Evolutionary conservation across 192 early-diverging fungal species (phyloP).

Genomic region (Umbelopsis ramanniana): DNA sequence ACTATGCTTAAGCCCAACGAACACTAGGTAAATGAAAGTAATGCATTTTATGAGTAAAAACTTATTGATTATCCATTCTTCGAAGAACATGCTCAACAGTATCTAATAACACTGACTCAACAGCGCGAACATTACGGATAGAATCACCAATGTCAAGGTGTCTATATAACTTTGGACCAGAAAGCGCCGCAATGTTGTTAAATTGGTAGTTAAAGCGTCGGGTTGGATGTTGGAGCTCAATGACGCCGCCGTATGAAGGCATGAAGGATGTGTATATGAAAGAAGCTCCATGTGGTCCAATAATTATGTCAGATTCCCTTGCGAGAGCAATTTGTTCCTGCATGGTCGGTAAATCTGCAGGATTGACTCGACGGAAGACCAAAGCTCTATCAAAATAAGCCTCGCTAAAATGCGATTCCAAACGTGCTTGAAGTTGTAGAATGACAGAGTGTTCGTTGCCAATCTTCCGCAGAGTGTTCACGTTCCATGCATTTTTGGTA

Average conservation of each 20-base stretch:
- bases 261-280: slow-evolving; percentile 20
- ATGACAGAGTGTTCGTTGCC: slow-evolving; percentile 14
- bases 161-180: slow-evolving; percentile 9
- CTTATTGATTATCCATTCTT: slow-evolving; percentile 7
- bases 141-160: neutral
- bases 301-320: slow-evolving; percentile 25
- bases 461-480: slow-evolving; percentile 16
- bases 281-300: slow-evolving; percentile 23
- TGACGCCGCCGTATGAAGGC: slow-evolving; percentile 13
- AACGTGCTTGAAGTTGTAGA: neutral
- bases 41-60: neutral
- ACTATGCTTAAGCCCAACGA: too few relatives aligned
- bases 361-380: slow-evolving; percentile 14
- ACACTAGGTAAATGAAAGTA: neutral
- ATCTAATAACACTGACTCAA: neutral
- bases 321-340: slow-evolving; percentile 24
- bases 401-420: neutral
- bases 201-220: slow-evolving; percentile 27
- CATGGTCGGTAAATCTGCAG: slow-evolving; percentile 21
- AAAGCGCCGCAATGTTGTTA: slow-evolving; percentile 15
- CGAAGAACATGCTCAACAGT: neutral
- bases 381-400: neutral
- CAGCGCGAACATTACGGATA: neutral
- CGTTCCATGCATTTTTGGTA: neutral
- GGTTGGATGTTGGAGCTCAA: slow-evolving; percentile 29